phyloP scores from a whole-genome alignment of 2,329 filamentous ascomycete species.

The Fusarium incarnatum region DNA sequence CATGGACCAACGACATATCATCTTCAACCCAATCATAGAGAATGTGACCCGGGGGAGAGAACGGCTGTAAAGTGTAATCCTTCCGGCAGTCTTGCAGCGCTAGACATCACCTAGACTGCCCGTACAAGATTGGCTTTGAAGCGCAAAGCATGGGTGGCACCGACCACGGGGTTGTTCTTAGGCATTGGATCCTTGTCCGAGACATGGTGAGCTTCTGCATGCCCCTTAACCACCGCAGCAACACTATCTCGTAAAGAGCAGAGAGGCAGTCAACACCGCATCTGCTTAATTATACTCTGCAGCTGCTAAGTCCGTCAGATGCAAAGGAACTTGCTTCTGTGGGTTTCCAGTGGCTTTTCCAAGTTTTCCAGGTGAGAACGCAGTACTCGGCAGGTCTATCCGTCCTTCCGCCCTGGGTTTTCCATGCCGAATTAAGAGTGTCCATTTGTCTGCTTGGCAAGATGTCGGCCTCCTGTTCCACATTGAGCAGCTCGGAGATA shows the following conservation, averaged over 20 bases:
- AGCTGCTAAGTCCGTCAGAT: conserved; percentile 20
- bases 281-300: conserved; percentile 44
- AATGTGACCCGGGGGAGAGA: neutral
- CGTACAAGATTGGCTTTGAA: conserved; percentile 22
- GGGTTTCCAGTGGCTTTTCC: conserved; percentile 1
- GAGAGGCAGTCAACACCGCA: conserved; percentile 28
- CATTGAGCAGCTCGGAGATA: conserved; percentile 18
- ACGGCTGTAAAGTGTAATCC: conserved; percentile 19
- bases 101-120: conserved; percentile 23
- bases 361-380: neutral
- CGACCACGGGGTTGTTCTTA: conserved; percentile 44
- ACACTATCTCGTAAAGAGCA: conserved; percentile 29
- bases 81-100: conserved; percentile 41
- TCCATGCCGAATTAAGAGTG: neutral
- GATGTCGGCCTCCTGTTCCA: conserved; percentile 4
- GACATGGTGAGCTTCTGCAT: conserved; percentile 46
- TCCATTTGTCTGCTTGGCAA: conserved; percentile 10
- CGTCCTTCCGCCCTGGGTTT: conserved; percentile 6
- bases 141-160: conserved; percentile 43
- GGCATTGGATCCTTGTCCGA: conserved; percentile 39
- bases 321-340: conserved; percentile 20
- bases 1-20: conserved; percentile 2
- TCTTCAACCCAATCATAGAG: conserved; percentile 6
- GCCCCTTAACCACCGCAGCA: conserved; percentile 47
- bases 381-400: conserved; percentile 16